Conservation (phyloP, 2,329 filamentous ascomycete genomes). For the Fonsecaea multimorphosa region DNA sequence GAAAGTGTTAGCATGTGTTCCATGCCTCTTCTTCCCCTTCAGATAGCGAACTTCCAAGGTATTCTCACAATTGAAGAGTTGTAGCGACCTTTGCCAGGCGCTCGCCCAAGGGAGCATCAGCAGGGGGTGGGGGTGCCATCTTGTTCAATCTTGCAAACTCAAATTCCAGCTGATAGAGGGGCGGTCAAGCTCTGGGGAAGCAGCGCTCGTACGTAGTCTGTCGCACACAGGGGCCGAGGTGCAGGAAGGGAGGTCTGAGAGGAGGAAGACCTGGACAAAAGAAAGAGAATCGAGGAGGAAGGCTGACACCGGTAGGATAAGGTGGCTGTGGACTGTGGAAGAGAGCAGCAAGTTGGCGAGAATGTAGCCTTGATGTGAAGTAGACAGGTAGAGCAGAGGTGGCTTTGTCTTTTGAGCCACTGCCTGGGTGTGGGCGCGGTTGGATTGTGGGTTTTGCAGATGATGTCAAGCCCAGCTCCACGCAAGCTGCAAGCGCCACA, state of each 20-base stretch:
- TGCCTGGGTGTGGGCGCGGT: neutral
- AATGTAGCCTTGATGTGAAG: neutral
- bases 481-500: neutral
- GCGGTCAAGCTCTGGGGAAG: constrained; percentile 27
- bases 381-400: neutral
- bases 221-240: neutral
- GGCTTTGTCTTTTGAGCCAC: neutral
- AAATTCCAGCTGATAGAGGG: constrained; percentile 20
- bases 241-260: neutral
- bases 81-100: constrained; percentile 79
- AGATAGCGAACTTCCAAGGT: neutral
- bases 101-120: constrained; percentile 72
- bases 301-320: neutral
- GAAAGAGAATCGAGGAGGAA: neutral
- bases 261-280: neutral
- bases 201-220: neutral
- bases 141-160: constrained; percentile 17
- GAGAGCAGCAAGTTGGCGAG: neutral
- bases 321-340: neutral
- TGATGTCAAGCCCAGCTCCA: neutral
- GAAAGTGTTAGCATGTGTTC: neutral
- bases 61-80: constrained; percentile 74
- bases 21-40: neutral
- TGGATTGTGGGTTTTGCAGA: neutral
- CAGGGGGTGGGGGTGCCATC: constrained; percentile 77